phyloP scores from a whole-genome alignment of 805 yeast species.

The Hanseniaspora hatyaiensis region DNA sequence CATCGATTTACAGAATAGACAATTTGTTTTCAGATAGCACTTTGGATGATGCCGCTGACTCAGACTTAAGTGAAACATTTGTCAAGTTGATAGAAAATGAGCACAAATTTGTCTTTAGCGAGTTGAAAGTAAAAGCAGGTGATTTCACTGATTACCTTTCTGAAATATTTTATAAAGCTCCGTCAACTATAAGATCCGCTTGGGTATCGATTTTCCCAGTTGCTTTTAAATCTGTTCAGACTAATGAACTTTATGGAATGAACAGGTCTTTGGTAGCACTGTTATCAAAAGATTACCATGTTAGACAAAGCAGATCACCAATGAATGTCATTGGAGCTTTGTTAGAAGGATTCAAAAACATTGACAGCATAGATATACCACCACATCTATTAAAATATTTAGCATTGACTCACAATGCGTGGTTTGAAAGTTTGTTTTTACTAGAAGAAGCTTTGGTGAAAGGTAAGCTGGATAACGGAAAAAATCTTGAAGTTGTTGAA shows the following conservation, averaged over 20 bases:
- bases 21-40: slow-evolving; percentile 16
- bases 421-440: slow-evolving; percentile 81
- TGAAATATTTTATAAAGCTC: slow-evolving; percentile 71
- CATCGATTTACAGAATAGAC: slow-evolving; percentile 39
- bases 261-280: slow-evolving; percentile 68
- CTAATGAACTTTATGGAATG: slow-evolving; percentile 72
- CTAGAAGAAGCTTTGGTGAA: slow-evolving; percentile 56
- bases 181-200: slow-evolving; percentile 64
- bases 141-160: slow-evolving; percentile 60
- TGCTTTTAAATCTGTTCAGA: slow-evolving; percentile 60
- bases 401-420: slow-evolving; percentile 75
- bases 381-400: slow-evolving; percentile 86
- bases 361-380: slow-evolving; percentile 69
- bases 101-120: slow-evolving; percentile 23
- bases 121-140: slow-evolving; percentile 37
- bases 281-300: slow-evolving; percentile 81
- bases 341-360: slow-evolving; percentile 67
- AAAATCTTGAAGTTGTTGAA: slow-evolving; percentile 70
- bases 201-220: slow-evolving; percentile 81
- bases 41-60: slow-evolving; percentile 21
- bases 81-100: slow-evolving; percentile 30
- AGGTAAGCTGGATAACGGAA: slow-evolving; percentile 54
- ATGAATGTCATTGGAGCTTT: slow-evolving; percentile 81
- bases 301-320: slow-evolving; percentile 73
- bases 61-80: slow-evolving; percentile 22